Percentiles rank a stretch among this genome's conserved stretches.
Evolutionary conservation across 2,329 filamentous ascomycete species (phyloP).

Genomic region (Clonostachys byssicola): DNA sequence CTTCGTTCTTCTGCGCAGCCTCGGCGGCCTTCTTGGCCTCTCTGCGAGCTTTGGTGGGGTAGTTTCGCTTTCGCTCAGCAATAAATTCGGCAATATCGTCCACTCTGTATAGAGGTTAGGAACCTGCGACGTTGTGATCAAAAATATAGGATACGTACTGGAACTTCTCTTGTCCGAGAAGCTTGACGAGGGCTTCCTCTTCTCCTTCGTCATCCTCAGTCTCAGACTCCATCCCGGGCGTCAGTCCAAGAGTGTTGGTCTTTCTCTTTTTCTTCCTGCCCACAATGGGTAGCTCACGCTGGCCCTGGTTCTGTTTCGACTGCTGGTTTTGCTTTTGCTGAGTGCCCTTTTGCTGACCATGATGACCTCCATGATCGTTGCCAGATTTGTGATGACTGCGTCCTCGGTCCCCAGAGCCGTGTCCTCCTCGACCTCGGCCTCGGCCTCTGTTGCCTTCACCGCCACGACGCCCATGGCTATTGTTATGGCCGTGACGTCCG

Average conservation of each 20-base stretch:
- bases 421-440: conserved; percentile 27
- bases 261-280: conserved; percentile 69
- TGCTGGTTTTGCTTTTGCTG: conserved; percentile 4
- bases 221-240: conserved; percentile 59
- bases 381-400: conserved; percentile 22
- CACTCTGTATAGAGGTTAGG: conserved; percentile 30
- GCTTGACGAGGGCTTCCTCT: conserved; percentile 59
- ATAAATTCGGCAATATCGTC: conserved; percentile 78
- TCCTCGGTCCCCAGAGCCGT: conserved; percentile 40
- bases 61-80: conserved; percentile 74
- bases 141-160: conserved; percentile 2
- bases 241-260: conserved; percentile 68
- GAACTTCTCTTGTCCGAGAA: conserved; percentile 45
- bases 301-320: conserved; percentile 11
- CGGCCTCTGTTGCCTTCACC: conserved; percentile 9
- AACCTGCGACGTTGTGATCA: neutral
- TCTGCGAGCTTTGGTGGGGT: conserved; percentile 70
- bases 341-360: conserved; percentile 5
- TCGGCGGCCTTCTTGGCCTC: conserved; percentile 55
- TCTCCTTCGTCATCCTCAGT: conserved; percentile 66
- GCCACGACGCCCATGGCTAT: conserved; percentile 34
- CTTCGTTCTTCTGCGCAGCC: conserved; percentile 41
- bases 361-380: conserved; percentile 5
- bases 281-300: conserved; percentile 21
- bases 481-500: conserved; percentile 22